Evolutionary conservation across 2,329 filamentous ascomycete genomes (phyloP), one percentile per base, ranked within the genome.

Genomic region (Fusarium austroafricanum): DNA sequence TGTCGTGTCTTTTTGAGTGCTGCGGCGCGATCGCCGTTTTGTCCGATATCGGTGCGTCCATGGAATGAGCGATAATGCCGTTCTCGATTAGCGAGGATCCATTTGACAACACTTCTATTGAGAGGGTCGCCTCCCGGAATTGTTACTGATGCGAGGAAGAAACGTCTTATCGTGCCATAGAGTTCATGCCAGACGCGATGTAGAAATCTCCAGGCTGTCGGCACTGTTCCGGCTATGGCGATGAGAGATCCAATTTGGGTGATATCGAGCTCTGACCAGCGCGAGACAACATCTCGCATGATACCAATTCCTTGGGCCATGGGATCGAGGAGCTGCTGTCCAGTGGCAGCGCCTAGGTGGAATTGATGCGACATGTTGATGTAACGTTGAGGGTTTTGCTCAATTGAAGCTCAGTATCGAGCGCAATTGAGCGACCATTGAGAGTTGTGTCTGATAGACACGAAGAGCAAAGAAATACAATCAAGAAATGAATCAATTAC

Each of bases 251-350:
- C 82, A 23, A 83, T 73, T 39, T 80, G 81, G 2, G 81, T 82
- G 49, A 84, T 76, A 50, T 84, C 82, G 10, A 84, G 75, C 23
- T 80, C 78, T n/a, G 79, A 77, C 81, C 81, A 83, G 38, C 77
- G 77, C 21, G 71, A 72, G 61, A 79, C 77, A 42, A 80, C 72
- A 15, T 80, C 76, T 46, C 72, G 76, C 53, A 83, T 69, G 44
- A 81, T 62, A 6, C 76, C 73, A 6, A 80, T 28, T n/a, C 76
- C 75, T 18, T 77, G 70, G 2, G 65, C 60, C 76, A 76, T 75
- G 37, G 79, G 73, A 65, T 78, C 73, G 1, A 74, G 55, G 3
- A 77, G 65, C 20, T 58, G 55, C 10, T 66, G 64, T 2, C 60
- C 61, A 1, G 70, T 43, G 11, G 65, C 42, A 33, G 62, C 55